Evolutionary conservation across 208 protist genomes (phyloP), one percentile per base, ranked within the genome.

Genomic region (Leishmania amazonensis): DNA sequence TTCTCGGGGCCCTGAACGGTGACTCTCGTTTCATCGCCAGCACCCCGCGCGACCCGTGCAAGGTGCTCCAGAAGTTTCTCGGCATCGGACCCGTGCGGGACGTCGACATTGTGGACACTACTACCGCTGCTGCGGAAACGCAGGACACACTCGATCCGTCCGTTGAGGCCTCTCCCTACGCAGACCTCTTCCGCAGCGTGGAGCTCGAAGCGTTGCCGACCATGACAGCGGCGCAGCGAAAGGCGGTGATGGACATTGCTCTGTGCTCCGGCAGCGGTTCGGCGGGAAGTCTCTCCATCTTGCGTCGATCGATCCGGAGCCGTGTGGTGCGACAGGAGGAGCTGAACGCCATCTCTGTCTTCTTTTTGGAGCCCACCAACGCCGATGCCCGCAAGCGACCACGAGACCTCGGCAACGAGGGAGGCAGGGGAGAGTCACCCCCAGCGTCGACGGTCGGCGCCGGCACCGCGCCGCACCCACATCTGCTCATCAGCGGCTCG

Each of bases 321-420:
- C 80, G 81, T n/a, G 81, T 94, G 5, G 85, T 94, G 40, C 89
- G 87, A 7, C 81, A 85, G 15, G 89, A 94, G 82, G 87, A 87
- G 24, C 83, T 97, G 3, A 93, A 96, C 85, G 92, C 90, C 40
- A 82, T 93, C 3, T 96, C 93, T 47, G 89, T 89, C 42, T 97
- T 97, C 73, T 94, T 93, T 47, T 67, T 97, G 38, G 84, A 85
- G 31, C 75, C 77, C 7, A 42, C 53, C 31, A 24, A 40, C 51
- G 42, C 7, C 42, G 72, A 80, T 31, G 47, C 76, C 49, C 75
- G 74, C 58, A 91, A 89, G 83, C 82, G 83, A 15, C 67, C 38
- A 5, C 81, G 88, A 24, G 83, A 91, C n/a, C 2, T 15, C 19
- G 42, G 6, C 40, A 38, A 51, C 58, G 75, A n/a, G 2, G 21